Conservation (phyloP, 2,329 filamentous ascomycete genomes). For the Endoconidiophora polonica region DNA sequence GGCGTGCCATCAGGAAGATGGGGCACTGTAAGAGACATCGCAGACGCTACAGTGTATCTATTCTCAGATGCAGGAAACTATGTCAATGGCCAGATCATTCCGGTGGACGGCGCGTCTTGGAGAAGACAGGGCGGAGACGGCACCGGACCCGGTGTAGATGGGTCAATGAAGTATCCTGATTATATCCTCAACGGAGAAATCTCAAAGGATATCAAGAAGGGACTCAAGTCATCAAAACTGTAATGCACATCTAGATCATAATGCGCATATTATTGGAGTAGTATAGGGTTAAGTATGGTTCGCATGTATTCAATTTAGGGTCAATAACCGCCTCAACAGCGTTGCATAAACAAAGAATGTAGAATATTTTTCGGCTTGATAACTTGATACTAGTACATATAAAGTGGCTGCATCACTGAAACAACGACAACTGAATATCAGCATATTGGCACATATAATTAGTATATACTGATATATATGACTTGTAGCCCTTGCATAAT, state of each 20-base stretch:
- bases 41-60: slow-evolving; percentile 78
- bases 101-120: slow-evolving; percentile 51
- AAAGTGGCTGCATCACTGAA: not conserved
- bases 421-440: no score
- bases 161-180: slow-evolving; percentile 34
- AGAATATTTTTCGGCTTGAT: no score
- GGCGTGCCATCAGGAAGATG: slow-evolving; percentile 57
- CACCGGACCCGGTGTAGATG: slow-evolving; percentile 29
- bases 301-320: not conserved
- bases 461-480: not conserved
- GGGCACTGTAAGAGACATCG: slow-evolving; percentile 72
- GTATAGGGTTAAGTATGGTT: not conserved
- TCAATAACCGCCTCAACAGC: not conserved
- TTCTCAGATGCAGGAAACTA: slow-evolving; percentile 77
- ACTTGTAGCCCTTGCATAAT: not conserved
- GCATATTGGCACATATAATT: not conserved
- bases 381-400: not conserved
- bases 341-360: no score
- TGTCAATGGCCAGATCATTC: slow-evolving; percentile 66
- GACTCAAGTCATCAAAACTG: slow-evolving; percentile 26
- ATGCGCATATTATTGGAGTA: not conserved
- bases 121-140: slow-evolving; percentile 28
- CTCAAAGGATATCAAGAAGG: slow-evolving; percentile 21
- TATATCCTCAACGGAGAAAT: slow-evolving; percentile 25
- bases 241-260: slow-evolving; percentile 14